Conservation (phyloP, 345 rosid species). For the Salix koriyanagi region DNA sequence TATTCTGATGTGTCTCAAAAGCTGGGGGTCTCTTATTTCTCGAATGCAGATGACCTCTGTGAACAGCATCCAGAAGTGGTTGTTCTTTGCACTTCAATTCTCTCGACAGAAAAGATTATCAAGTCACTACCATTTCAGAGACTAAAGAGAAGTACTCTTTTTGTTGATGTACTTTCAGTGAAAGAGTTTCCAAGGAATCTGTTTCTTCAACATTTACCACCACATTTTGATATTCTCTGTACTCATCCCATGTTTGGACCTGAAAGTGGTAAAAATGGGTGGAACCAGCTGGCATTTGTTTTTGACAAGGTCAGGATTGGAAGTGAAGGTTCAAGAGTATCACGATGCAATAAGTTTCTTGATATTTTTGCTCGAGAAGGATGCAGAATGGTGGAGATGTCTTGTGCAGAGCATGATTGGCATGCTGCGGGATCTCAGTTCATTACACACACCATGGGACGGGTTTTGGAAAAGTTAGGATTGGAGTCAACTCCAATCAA, state of each 20-base stretch:
- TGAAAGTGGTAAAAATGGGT: constrained; percentile 78
- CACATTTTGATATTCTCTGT: constrained; percentile 67
- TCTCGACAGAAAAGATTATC: constrained; percentile 67
- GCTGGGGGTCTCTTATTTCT: constrained; percentile 54
- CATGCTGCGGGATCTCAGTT: constrained; percentile 88
- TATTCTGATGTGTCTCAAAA: constrained; percentile 49
- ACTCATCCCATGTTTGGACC: constrained; percentile 90
- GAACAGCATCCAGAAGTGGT: constrained; percentile 85
- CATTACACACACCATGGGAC: constrained; percentile 72
- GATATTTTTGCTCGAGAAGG: constrained; percentile 67
- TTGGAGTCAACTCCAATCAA: constrained; percentile 59
- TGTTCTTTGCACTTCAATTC: constrained; percentile 69
- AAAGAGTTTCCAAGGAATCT: constrained; percentile 68
- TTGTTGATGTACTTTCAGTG: constrained; percentile 86
- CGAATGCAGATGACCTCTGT: constrained; percentile 59
- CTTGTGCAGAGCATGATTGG: constrained; percentile 78
- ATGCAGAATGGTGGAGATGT: constrained; percentile 82
- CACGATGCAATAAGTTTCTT: constrained; percentile 54
- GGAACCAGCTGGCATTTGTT: constrained; percentile 59
- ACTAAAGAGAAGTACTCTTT: constrained; percentile 72
- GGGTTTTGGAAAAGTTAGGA: constrained; percentile 60
- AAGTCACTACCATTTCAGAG: constrained; percentile 66
- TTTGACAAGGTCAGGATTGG: constrained; percentile 76
- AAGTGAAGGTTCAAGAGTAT: constrained; percentile 35
- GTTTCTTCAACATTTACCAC: constrained; percentile 50